Percentiles rank a stretch among this genome's conserved stretches.
These are phyloP conservation scores for Artomyces pyxidatus DNA, from an alignment of 768 basidiomycete genomes.

Conservation along the genomic window DNA sequence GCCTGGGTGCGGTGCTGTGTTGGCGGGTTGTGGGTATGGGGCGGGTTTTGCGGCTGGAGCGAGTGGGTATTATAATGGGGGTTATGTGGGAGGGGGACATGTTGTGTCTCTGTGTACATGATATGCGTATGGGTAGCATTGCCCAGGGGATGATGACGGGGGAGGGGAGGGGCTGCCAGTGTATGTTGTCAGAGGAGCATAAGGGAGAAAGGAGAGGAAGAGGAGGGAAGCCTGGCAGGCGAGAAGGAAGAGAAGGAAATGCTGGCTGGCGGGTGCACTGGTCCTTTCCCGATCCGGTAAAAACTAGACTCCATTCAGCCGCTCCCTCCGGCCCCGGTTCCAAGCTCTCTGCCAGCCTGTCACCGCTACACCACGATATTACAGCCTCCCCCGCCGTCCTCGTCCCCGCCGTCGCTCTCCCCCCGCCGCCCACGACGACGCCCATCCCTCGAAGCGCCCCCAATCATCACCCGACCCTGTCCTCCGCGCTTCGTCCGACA, in stretches of 20 bases:
- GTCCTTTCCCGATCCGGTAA: no score
- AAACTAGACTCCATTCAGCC: no score
- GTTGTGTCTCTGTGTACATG: constrained; percentile 36
- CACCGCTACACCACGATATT: no score
- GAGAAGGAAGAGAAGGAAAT: constrained; percentile 20
- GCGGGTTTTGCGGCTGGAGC: constrained; percentile 30
- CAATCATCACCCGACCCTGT: no score
- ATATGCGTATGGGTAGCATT: constrained; percentile 43
- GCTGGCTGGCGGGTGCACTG: constrained; percentile 1
- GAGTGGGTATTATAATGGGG: constrained; percentile 20
- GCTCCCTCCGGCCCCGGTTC: no score
- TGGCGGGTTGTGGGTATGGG: constrained; percentile 24
- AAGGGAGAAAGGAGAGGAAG: constrained; percentile 28
- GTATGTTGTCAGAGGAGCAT: constrained; percentile 21
- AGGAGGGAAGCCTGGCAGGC: constrained; percentile 21
- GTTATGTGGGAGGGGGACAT: background rate
- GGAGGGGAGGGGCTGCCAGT: constrained; percentile 34
- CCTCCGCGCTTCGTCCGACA: no score
- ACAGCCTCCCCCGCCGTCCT: no score
- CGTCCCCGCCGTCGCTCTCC: no score
- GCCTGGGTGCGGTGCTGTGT: constrained; percentile 13
- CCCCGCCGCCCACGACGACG: no score
- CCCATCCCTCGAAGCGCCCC: no score
- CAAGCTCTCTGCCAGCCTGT: no score
- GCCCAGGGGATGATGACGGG: constrained; percentile 19